Base-by-base conservation (phyloP, 2,329 filamentous ascomycete genomes). In the Talaromyces sp. region DNA sequence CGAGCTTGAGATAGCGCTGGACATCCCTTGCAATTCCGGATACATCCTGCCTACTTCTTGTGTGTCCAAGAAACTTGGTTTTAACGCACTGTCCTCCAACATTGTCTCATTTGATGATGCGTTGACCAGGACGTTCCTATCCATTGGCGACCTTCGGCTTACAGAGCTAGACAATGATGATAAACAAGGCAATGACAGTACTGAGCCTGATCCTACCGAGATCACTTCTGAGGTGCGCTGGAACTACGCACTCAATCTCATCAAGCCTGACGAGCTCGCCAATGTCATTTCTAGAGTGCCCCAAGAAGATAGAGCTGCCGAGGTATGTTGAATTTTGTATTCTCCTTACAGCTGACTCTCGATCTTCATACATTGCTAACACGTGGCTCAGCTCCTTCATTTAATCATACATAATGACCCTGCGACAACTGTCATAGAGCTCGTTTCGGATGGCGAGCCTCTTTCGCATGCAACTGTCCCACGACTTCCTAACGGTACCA, bases 241-340 rank as follows among this genome's bases (percentile, higher is more conserved):
- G 51, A 54, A 54, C 51, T 54, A 54, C 8, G 51, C 51, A 17
- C 51, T 54, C 15, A 17, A 54, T 54, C 27, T 54, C 7, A 54
- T 54, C 19, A 31, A 15, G 19, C 15, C 25, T 25, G 25, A 54
- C 6, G 51, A 54, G 4, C 19, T 54, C 17, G 27, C 5, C 17
- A 54, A 54, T 25, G 27, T 54, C 27, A 27, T 54, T n/a, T 54
- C 51, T 29, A 34, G 25, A 19, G 19, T 17, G 15, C 15, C 51
- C 15, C 51, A 25, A 25, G 51, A 54, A 3, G 13, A 54, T 38
- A 11, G 2, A 38, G 36, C 36, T 13, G 36, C 7, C 36, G 36
- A 38, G 36, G 36, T 38, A 38, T 38, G 36, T 38, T 38, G 8
- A 38, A 13, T 31, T 13, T 15, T 13, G 10, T 38, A 15, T 13